Conservation (phyloP, 192 early-diverging fungal species). For the Podila minutissima region DNA sequence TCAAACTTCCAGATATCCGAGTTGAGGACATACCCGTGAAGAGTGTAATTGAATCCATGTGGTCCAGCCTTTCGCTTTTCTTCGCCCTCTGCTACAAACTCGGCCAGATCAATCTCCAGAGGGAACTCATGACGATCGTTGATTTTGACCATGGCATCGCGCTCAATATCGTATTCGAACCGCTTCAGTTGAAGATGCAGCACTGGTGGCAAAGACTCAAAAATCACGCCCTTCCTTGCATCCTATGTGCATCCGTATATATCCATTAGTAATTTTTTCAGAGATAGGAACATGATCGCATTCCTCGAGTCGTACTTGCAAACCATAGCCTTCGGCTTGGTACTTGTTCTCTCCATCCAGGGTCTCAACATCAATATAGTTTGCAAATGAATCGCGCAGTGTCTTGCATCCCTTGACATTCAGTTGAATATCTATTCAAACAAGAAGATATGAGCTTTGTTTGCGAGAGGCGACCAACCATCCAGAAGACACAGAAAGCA, state of each 20-base stretch:
- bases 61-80: slow-evolving; percentile 67
- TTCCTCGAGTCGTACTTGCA: slow-evolving; percentile 63
- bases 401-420: slow-evolving; percentile 96
- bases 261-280: too few species aligned
- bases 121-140: slow-evolving; percentile 99
- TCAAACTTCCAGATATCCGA: too few species aligned
- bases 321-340: slow-evolving; percentile 90
- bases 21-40: slow-evolving; percentile 76
- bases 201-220: slow-evolving; percentile 92
- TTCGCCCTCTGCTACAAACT: slow-evolving; percentile 78
- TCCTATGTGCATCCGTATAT: slow-evolving; percentile 52
- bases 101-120: slow-evolving; percentile 82
- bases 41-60: slow-evolving; percentile 69
- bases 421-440: slow-evolving; percentile 87
- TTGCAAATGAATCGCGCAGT: slow-evolving; percentile 88
- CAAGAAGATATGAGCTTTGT: background rate
- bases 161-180: slow-evolving; percentile 96
- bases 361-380: slow-evolving; percentile 91
- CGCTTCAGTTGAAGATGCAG: slow-evolving; percentile 96
- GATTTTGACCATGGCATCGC: slow-evolving; percentile 93
- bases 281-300: too few species aligned
- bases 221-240: slow-evolving; percentile 96
- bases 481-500: background rate
- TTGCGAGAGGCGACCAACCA: background rate
- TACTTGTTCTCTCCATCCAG: slow-evolving; percentile 98